phyloP scores from a whole-genome alignment of 495 filamentous ascomycete species.

The Aspergillus nidulans region DNA sequence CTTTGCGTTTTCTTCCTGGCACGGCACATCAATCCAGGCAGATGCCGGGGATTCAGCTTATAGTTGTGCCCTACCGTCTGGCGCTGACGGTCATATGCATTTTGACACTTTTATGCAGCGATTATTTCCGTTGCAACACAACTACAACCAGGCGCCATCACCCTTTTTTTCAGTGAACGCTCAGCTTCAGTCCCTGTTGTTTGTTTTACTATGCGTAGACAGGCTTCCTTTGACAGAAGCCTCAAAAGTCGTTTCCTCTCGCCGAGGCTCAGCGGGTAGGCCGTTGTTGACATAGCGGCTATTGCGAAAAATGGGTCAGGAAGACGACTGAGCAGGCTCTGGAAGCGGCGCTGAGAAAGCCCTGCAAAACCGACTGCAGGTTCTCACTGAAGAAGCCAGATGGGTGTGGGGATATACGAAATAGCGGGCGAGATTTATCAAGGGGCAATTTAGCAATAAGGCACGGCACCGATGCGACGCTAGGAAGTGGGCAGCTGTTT shows the following conservation, averaged over 20 bases:
- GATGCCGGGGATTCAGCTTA: neutral
- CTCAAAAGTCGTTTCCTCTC: neutral
- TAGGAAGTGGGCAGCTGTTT: neutral
- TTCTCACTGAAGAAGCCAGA: neutral
- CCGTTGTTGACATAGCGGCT: constrained; percentile 1
- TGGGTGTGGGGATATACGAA: neutral
- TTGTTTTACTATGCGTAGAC: constrained; percentile 18
- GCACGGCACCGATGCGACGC: neutral
- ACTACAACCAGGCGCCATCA: neutral
- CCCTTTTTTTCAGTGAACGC: neutral
- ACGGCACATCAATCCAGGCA: neutral
- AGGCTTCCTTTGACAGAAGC: constrained; percentile 9
- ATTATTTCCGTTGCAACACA: neutral
- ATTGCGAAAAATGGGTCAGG: neutral
- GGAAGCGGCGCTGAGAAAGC: neutral
- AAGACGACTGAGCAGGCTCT: neutral
- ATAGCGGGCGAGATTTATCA: neutral
- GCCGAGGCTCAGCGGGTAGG: neutral
- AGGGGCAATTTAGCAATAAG: neutral
- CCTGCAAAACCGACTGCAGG: neutral
- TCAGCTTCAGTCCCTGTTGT: constrained; percentile 2
- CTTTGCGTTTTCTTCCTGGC: neutral
- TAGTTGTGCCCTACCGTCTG: neutral
- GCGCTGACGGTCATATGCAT: neutral
- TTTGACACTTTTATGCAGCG: neutral